phyloP scores from a whole-genome alignment of 2,329 filamentous ascomycete species.

The Fusarium mangiferae region DNA sequence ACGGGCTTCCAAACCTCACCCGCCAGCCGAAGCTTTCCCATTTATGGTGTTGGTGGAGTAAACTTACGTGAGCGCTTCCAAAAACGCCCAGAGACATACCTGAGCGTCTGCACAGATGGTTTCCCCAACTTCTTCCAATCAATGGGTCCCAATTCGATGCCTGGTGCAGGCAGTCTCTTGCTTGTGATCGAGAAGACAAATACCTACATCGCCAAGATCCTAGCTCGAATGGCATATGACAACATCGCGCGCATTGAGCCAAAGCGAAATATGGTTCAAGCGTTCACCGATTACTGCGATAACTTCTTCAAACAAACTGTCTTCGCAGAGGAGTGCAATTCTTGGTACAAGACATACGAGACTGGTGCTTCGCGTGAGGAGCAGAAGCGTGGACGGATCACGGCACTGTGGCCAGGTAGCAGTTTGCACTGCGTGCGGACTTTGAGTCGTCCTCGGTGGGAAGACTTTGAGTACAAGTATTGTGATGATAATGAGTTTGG shows the following conservation, averaged over 20 bases:
- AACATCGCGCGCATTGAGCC: slow-evolving; percentile 6
- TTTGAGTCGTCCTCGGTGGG: slow-evolving; percentile 6
- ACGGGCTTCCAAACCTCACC: slow-evolving; percentile 19
- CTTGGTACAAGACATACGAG: slow-evolving; percentile 20
- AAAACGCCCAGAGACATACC: slow-evolving; percentile 15
- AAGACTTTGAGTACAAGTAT: slow-evolving; percentile 16
- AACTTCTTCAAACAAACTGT: slow-evolving; percentile 5
- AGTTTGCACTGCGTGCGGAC: slow-evolving; percentile 14
- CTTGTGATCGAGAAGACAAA: slow-evolving; percentile 17
- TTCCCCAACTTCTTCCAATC: slow-evolving; percentile 23
- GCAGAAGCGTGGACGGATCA: background rate
- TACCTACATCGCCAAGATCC: background rate
- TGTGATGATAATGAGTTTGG: slow-evolving; percentile 20
- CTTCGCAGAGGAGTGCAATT: slow-evolving; percentile 14
- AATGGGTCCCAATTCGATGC: slow-evolving; percentile 15
- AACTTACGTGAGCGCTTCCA: slow-evolving; percentile 16
- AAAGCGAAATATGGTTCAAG: background rate
- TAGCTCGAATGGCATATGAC: slow-evolving; percentile 7
- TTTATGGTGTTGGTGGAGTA: background rate
- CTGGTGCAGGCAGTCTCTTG: background rate
- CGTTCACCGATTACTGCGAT: slow-evolving; percentile 2
- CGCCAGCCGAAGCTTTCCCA: slow-evolving; percentile 9
- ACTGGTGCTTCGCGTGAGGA: slow-evolving; percentile 1
- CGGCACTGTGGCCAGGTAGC: slow-evolving; percentile 10
- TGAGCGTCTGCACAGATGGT: slow-evolving; percentile 14